Evolutionary conservation across 2,329 filamentous ascomycete species (phyloP).

Genomic region (Cordyceps fumosorosea): DNA sequence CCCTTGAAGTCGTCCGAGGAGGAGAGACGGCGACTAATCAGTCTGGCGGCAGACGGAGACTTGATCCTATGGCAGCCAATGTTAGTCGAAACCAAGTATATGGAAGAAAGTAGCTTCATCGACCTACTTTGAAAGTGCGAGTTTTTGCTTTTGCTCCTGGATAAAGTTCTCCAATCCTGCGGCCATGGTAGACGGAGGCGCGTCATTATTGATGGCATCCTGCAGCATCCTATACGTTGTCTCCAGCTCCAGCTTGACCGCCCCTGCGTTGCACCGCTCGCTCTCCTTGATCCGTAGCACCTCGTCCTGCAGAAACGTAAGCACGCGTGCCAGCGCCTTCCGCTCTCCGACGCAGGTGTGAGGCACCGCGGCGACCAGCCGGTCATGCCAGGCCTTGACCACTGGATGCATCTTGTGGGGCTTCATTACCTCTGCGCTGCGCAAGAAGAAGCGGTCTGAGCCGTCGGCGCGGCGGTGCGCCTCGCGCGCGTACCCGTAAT

Average conservation of each 20-base stretch:
- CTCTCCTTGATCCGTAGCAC: constrained; percentile 21
- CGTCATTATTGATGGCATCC: not conserved
- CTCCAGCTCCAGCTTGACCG: constrained; percentile 18
- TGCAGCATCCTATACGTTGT: not conserved
- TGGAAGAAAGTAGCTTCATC: no score
- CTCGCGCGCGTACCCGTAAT: constrained; percentile 18
- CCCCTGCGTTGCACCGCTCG: constrained; percentile 16
- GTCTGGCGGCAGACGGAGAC: not conserved
- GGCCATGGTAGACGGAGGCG: not conserved
- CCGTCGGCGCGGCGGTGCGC: constrained; percentile 19
- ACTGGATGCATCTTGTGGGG: constrained; percentile 16
- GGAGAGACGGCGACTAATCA: constrained; percentile 8
- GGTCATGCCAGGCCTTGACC: constrained; percentile 16
- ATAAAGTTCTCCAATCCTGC: constrained; percentile 11
- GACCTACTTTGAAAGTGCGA: not conserved
- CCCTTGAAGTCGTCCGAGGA: constrained; percentile 20
- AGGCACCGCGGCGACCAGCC: constrained; percentile 15
- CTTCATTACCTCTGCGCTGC: constrained; percentile 10
- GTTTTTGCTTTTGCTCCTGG: not conserved
- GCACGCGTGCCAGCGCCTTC: constrained; percentile 19
- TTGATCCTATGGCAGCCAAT: not conserved
- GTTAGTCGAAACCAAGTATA: not conserved
- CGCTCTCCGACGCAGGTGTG: constrained; percentile 18
- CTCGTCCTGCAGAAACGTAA: constrained; percentile 21
- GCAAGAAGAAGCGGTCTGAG: constrained; percentile 21